These are phyloP conservation scores for Hevea brasiliensis DNA, from an alignment of 345 rosid genomes.

Conservation along the genomic window DNA sequence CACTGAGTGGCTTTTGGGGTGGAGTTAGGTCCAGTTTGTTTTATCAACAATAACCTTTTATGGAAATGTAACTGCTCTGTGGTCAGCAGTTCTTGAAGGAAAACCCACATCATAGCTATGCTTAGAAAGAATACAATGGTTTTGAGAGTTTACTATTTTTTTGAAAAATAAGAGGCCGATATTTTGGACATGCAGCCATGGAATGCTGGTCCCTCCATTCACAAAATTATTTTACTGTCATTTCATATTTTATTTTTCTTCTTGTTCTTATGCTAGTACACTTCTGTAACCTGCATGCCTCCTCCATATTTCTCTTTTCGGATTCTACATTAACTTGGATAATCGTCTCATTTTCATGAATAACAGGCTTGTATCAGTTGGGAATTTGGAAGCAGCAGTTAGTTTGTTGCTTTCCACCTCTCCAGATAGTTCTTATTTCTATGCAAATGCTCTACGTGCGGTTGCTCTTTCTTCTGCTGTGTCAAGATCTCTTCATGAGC, in stretches of 20 bases:
- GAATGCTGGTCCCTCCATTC: neutral
- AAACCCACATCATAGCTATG: neutral
- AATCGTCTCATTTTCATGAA: conserved; percentile 16
- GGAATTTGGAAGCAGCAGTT: conserved; percentile 96
- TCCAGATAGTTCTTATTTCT: conserved; percentile 90
- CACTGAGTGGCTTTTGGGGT: too few relatives aligned
- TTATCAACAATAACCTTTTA: too few relatives aligned
- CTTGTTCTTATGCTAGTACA: neutral
- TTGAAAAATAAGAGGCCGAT: neutral
- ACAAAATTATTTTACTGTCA: neutral
- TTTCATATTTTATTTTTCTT: too few relatives aligned
- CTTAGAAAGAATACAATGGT: neutral
- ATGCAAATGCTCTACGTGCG: conserved; percentile 91
- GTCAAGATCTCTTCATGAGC: conserved; percentile 91
- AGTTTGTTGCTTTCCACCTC: conserved; percentile 86
- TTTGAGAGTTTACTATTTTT: neutral
- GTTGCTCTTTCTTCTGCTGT: conserved; percentile 97
- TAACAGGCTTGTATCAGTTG: conserved; percentile 82
- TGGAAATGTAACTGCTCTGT: neutral
- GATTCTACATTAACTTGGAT: conserved; percentile 12
- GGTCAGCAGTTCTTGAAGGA: neutral
- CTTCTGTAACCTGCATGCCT: neutral
- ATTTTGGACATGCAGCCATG: neutral
- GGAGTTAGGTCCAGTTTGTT: too few relatives aligned
- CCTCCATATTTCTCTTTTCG: conserved; percentile 4